A percentile compares a stretch with the other conserved stretches of the same genome.
Conservation (phyloP, 1,139 yeast species). For the Yamadazyma diddensiae region DNA sequence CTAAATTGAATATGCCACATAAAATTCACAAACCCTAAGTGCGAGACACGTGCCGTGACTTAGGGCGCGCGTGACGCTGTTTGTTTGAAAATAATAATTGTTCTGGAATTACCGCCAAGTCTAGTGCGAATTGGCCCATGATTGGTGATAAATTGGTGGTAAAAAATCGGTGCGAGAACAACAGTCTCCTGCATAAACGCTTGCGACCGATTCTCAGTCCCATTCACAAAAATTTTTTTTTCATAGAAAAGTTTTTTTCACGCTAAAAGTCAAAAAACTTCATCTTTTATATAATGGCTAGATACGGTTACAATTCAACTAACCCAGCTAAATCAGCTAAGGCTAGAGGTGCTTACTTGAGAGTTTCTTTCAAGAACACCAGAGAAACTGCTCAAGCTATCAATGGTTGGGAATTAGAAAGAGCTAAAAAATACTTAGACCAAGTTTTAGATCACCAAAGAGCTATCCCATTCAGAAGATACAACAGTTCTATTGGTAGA, state of each 20-base stretch:
- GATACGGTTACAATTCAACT: constrained; percentile 99
- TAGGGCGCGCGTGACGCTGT: no score
- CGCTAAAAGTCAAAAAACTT: constrained; percentile 5
- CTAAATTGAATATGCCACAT: no score
- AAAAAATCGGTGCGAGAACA: no score
- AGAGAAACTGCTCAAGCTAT: constrained; percentile 99
- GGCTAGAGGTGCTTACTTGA: constrained; percentile 98
- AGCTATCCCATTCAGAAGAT: constrained; percentile 99
- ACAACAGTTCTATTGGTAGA: constrained; percentile 95
- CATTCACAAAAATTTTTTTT: constrained; percentile 7
- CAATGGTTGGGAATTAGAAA: constrained; percentile 95
- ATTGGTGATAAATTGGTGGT: no score
- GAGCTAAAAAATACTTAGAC: constrained; percentile 93
- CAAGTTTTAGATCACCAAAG: constrained; percentile 98
- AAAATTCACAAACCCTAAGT: no score
- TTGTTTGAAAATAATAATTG: no score
- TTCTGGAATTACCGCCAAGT: no score
- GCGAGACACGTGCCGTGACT: no score
- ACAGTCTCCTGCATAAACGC: no score
- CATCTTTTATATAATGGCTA: constrained; percentile 34
- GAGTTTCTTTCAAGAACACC: constrained; percentile 99
- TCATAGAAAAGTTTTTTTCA: constrained; percentile 8
- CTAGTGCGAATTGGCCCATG: no score
- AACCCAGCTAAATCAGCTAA: constrained; percentile 99
- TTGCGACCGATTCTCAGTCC: constrained; percentile 1